A percentile compares a stretch with the other conserved stretches of the same genome.
Evolutionary conservation across 768 basidiomycete genomes (phyloP).

Genomic region (Boletus subparvulus): DNA sequence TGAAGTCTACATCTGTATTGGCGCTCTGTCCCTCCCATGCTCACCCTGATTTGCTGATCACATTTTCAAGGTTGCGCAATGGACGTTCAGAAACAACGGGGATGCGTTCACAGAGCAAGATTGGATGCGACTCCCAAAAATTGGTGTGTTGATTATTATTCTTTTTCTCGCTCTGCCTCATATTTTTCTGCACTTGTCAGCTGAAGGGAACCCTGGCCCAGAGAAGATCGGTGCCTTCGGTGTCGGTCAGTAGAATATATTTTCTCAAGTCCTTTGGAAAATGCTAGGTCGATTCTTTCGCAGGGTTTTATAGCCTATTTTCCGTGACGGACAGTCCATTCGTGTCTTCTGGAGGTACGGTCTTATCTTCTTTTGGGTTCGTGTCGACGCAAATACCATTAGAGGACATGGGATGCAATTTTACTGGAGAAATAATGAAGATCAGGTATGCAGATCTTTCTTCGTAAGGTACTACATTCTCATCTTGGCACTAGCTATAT

Average conservation of each 20-base stretch:
- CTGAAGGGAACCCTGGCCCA: conserved; percentile 92
- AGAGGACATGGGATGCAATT: not conserved
- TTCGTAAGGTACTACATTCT: not conserved
- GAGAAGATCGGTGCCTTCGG: conserved; percentile 96
- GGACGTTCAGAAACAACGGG: conserved; percentile 88
- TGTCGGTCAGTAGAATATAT: conserved; percentile 49
- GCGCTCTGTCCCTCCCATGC: conserved; percentile 8
- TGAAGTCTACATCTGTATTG: conserved; percentile 55
- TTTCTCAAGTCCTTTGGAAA: not conserved
- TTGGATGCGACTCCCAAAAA: conserved; percentile 88
- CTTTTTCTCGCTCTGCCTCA: not conserved
- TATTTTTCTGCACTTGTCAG: conserved; percentile 34
- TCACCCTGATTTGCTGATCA: not conserved
- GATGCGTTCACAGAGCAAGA: conserved; percentile 78
- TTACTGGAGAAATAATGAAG: not conserved
- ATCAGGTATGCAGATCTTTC: not conserved
- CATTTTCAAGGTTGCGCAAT: conserved; percentile 61
- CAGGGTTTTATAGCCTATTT: conserved; percentile 76
- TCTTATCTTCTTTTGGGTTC: not conserved
- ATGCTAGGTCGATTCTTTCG: not conserved
- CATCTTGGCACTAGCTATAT: not conserved
- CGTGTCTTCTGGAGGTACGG: not conserved
- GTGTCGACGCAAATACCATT: not conserved
- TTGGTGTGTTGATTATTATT: conserved; percentile 46
- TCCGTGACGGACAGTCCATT: conserved; percentile 51